Percentiles rank a stretch among this genome's conserved stretches.
These are phyloP conservation scores for Cyberlindnera euphorbiae DNA, from an alignment of 805 yeast species.

Conservation along the genomic window DNA sequence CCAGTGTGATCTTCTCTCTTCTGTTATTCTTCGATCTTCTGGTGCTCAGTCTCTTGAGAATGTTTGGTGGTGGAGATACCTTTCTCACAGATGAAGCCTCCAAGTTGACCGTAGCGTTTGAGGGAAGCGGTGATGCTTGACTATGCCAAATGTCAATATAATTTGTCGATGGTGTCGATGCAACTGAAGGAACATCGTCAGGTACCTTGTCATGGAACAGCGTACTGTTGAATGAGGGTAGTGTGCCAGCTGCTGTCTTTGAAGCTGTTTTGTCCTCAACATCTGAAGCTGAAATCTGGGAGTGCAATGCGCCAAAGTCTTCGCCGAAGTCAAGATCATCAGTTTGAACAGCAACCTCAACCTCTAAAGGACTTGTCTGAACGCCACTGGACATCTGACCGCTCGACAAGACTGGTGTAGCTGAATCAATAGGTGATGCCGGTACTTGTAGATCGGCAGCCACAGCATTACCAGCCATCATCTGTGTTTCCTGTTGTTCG, in stretches of 20 bases:
- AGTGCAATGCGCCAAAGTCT: not conserved
- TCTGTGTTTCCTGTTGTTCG: not conserved
- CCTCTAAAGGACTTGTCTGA: constrained; percentile 1
- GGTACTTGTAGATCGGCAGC: not conserved
- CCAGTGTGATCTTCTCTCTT: constrained; percentile 11
- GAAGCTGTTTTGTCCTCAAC: not conserved
- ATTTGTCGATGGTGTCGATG: constrained; percentile 17
- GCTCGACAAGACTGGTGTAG: not conserved
- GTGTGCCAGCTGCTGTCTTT: constrained; percentile 4
- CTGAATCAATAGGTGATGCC: not conserved
- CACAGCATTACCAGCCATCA: constrained; percentile 1
- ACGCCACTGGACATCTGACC: constrained; percentile 1
- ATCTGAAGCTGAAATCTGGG: not conserved
- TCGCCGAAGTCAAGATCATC: constrained; percentile 9
- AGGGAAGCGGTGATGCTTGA: constrained; percentile 16
- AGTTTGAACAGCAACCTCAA: constrained; percentile 10
- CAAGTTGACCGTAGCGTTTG: too few species aligned
- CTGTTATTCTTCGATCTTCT: constrained; percentile 15
- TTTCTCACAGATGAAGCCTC: constrained; percentile 11
- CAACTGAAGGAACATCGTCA: constrained; percentile 4
- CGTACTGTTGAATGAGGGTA: constrained; percentile 22
- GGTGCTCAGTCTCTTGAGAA: constrained; percentile 20
- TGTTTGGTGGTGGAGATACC: constrained; percentile 19
- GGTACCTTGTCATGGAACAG: constrained; percentile 25
- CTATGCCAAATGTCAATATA: constrained; percentile 26